Base-by-base conservation (phyloP, 2,329 filamentous ascomycete species). In the Fusarium tuaranense region DNA sequence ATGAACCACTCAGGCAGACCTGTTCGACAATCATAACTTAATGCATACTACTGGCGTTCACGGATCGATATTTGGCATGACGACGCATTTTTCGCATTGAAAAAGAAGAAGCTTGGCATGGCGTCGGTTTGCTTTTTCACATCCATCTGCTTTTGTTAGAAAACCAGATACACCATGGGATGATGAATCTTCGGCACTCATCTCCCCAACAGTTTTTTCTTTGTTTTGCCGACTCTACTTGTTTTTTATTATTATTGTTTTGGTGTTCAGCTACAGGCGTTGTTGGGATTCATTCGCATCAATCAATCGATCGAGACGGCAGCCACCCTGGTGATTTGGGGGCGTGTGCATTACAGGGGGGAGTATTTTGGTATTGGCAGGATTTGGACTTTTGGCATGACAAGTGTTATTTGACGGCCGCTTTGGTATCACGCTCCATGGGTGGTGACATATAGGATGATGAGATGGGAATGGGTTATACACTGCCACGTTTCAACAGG, bases 401-500 rank as follows among this genome's bases (percentile, higher is more conserved):
- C 63, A 59, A 39, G 65, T 25, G 63, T 75, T 73, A 53, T 58
- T 70, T 63, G 55, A 75, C 69, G 72, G 72, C 72, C 66, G 71
- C 25, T 68, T 70, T 71, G 65, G 60, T 68, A 63, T 65, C 36
- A 72, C 65, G 71, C 39, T 65, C 68, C 60, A 69, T 41, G 71
- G 62, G 48, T 53, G 48, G 48, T 71, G 68, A 58, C 46, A 77
- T 70, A 62, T 68, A 68, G 61, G 67, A 72, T 34, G 32, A 34
- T 34, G 32, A 34, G 32, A 34, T 72, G 64, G 69, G 61, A 68
- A 72, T 30, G 18, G 57, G 68, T 59, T 44, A 70, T 61, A 75
- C 72, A 78, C 67, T 72, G 76, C 72, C 74, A 72, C 72, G 60
- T 68, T 76, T 74, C 65, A 65, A 74, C 63, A 65, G 74, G 71